Evolutionary conservation across 1,284 basidiomycete species (phyloP), one percentile per base, ranked within the genome.

Genomic region (Cryptococcus sp.): DNA sequence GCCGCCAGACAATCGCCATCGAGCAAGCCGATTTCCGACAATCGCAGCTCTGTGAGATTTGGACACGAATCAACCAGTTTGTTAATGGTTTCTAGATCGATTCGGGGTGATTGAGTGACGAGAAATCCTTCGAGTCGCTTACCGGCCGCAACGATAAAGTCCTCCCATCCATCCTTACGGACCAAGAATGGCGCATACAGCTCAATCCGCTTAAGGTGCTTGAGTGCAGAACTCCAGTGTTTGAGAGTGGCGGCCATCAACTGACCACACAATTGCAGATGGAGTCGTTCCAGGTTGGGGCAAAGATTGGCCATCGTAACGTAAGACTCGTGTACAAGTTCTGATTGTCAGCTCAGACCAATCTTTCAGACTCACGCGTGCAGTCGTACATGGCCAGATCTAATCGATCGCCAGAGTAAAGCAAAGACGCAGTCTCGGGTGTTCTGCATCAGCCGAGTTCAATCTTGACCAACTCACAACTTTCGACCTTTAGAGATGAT

Each of bases 131-230:
- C 78, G 5, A 97, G 79, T n/a, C 60, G 49, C 2, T 81, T 78
- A n/a, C 76, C 77, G 44, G 85, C 81, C 1, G 80, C 69, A 42
- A 80, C 73, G 72, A 97, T 84, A 75, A 96, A 91, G 0, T 76
- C 66, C 43, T 82, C 77, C 92, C 94, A 98, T 0, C 82, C 83
- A 5, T 82, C 78, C 7, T 82, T 77, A 43, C 85, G 83, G 23
- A 96, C 86, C 22, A 96, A 83, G 75, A 91, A 97, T 0, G 91
- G 89, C 0, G 88, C 94, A 23, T 89, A 84, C 5, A 98, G 85
- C 64, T 89, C 87, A 7, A 98, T 66, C 21, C 81, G 81, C 18
- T 76, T 80, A 34, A 98, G 82, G 7, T 82, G 70, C 1, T 82
- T 82, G 22, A 98, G 79, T 2, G 81, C 80, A 5, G 73, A 78